Conservation (phyloP, 805 yeast species). For the Saturnispora serradocipensis region DNA sequence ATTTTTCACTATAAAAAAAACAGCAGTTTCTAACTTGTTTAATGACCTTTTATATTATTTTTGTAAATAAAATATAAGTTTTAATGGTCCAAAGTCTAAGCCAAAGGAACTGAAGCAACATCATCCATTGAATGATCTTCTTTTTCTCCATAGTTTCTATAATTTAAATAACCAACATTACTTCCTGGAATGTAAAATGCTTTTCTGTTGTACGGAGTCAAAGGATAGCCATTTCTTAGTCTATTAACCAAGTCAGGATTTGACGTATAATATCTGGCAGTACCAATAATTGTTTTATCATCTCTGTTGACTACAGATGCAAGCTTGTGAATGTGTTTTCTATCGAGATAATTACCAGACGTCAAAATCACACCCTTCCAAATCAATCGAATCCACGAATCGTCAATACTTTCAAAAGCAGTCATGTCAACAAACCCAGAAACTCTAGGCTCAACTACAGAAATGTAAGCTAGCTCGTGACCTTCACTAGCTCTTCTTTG, state of each 20-base stretch:
- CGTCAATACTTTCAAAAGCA: not conserved
- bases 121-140: conserved; percentile 4
- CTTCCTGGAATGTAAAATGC: conserved; percentile 27
- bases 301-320: conserved; percentile 20
- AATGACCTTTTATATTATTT: no score
- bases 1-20: no score
- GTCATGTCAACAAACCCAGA: conserved; percentile 35
- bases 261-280: conserved; percentile 32
- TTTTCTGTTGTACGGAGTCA: conserved; percentile 34
- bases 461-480: conserved; percentile 18
- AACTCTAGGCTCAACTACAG: conserved; percentile 57
- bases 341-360: conserved; percentile 22
- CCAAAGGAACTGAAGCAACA: conserved; percentile 1
- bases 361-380: conserved; percentile 29
- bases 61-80: no score
- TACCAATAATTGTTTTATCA: conserved; percentile 37
- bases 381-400: conserved; percentile 19
- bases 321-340: conserved; percentile 17
- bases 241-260: conserved; percentile 37
- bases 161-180: conserved; percentile 9
- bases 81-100: no score
- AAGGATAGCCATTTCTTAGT: conserved; percentile 27
- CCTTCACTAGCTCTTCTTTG: conserved; percentile 24
- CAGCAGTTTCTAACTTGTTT: no score
- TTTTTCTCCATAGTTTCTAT: not conserved